Base-by-base conservation (phyloP, 805 yeast genomes). In the Naumovozyma baii region DNA sequence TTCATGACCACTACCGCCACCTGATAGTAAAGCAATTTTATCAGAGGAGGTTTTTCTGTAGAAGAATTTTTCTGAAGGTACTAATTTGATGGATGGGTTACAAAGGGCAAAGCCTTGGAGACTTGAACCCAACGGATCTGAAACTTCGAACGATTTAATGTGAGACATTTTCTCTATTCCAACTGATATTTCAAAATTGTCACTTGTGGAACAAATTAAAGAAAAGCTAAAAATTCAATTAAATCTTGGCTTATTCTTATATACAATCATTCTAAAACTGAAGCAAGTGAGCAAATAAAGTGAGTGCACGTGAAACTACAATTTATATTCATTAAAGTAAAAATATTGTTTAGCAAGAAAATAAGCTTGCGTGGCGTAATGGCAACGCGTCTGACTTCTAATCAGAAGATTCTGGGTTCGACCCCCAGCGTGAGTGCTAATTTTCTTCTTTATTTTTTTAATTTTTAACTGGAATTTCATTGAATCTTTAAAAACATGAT, bases 1-100 rank as follows among this genome's bases (percentile, higher is more conserved):
- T 62, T 88, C 97, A 56, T 88, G 97, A 36, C 97, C 97, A 12
- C 88, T 78, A 19, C 96, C 96, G 40, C 97, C 97, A 43, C 96
- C 96, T 26, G 95, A 78, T 19, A 88, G 64, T 37, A 88, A 54
- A 4, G 84, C 73, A 33, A 87, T 82, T 52, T 83, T 81, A 19
- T 68, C 63, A 39, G 63, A 45, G 37, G 51, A 45, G 14, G 54
- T 57, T 20, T 54, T 49, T 38, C 71, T 58, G 47, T 55, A 63
- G 15, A 67, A 47, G 9, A 68, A 48, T 38, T 64, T 67, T 40
- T 67, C 70, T 18, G 59, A 57, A 19, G 60, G 60, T 22, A 66
- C 50, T 14, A 64, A 46, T 1, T 64, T 53, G 13, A 67, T 47
- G 2, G 63, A 56, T 14, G 69, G 69, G 39, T 67, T 61, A 4